Percentiles rank a stretch among this genome's conserved stretches.
Conservation (phyloP, 2,329 filamentous ascomycete species). For the Aspergillus quadricinctus region DNA sequence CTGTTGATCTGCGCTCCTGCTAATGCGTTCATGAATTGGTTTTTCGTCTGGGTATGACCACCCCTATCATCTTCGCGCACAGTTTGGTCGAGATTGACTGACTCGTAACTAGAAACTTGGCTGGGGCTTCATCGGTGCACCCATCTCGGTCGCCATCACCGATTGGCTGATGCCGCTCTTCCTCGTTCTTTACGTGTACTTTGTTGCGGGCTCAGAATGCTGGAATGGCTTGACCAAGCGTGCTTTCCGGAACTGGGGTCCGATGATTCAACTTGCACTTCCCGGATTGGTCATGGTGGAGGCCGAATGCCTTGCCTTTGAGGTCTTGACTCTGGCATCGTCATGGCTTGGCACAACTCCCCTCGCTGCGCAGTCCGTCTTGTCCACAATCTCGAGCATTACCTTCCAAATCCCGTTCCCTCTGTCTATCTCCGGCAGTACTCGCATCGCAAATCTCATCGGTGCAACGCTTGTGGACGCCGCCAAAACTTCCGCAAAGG, state of each 20-base stretch:
- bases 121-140: slow-evolving; percentile 73
- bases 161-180: slow-evolving; percentile 69
- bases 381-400: slow-evolving; percentile 72
- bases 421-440: slow-evolving; percentile 80
- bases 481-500: slow-evolving; percentile 74
- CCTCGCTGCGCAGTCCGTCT: slow-evolving; percentile 81
- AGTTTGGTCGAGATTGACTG: not conserved
- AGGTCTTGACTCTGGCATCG: slow-evolving; percentile 78
- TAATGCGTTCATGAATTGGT: slow-evolving; percentile 75
- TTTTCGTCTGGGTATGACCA: slow-evolving; percentile 65
- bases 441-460: slow-evolving; percentile 85
- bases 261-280: slow-evolving; percentile 82
- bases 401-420: slow-evolving; percentile 93
- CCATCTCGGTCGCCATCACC: slow-evolving; percentile 70
- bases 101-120: slow-evolving; percentile 41
- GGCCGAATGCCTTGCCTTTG: slow-evolving; percentile 89
- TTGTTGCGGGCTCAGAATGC: slow-evolving; percentile 67
- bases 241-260: slow-evolving; percentile 69
- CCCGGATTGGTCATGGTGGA: slow-evolving; percentile 92
- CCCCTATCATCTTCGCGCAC: not conserved
- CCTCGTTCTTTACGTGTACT: slow-evolving; percentile 70
- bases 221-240: slow-evolving; percentile 74
- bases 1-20: slow-evolving; percentile 77
- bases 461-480: slow-evolving; percentile 78
- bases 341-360: slow-evolving; percentile 74